phyloP scores from a whole-genome alignment of 148 eudicot genomes.

The Rhododendron ovatum region DNA sequence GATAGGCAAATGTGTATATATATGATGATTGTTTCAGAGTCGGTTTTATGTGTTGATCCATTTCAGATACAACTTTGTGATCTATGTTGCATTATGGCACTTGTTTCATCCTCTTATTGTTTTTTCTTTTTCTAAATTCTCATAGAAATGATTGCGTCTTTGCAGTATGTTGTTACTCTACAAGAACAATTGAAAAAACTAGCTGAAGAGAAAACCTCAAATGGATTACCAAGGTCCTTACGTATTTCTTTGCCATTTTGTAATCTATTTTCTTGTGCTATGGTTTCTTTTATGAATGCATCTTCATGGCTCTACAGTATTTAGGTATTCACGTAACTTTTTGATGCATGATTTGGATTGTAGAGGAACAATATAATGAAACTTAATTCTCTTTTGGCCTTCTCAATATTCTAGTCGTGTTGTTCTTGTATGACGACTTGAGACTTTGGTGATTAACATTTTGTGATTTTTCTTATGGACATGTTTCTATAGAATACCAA shows the following conservation, averaged over 20 bases:
- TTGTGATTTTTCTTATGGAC: neutral
- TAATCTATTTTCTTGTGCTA: neutral
- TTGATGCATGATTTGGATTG: neutral
- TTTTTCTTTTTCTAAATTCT: neutral
- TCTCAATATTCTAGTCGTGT: neutral
- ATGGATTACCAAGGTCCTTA: constrained; percentile 19
- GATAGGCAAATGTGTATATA: too few species aligned
- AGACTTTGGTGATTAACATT: neutral
- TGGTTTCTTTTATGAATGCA: neutral
- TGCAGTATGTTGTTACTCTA: constrained; percentile 25
- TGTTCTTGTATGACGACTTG: neutral
- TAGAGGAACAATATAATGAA: neutral
- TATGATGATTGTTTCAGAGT: too few species aligned
- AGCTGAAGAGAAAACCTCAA: constrained; percentile 17
- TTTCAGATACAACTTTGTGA: too few species aligned
- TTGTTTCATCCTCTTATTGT: neutral
- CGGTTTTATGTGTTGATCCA: too few species aligned
- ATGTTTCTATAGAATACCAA: constrained; percentile 53
- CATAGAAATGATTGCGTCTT: neutral
- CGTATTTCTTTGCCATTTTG: neutral
- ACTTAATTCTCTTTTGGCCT: neutral
- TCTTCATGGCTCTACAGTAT: neutral
- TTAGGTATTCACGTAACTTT: neutral
- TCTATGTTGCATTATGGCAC: too few species aligned
- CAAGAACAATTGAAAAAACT: constrained; percentile 23